Evolutionary conservation across 805 yeast genomes (phyloP), one percentile per base, ranked within the genome.

Genomic region (Candida maesae): DNA sequence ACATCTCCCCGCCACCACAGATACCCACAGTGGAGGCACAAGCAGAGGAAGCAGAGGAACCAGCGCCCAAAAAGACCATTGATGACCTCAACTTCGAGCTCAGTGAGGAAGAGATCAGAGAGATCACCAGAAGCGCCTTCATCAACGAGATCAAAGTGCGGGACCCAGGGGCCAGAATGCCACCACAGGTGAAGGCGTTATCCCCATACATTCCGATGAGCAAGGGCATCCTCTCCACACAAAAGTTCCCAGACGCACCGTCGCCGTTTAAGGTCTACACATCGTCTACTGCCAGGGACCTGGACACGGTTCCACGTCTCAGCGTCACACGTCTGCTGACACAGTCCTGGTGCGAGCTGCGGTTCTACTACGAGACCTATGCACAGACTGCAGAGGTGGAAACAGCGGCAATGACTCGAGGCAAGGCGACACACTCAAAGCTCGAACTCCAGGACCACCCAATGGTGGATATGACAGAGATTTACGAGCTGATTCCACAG

Each of bases 341-440:
- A 0, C 67, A 73, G 24, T 60, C 70, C 13, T 84, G 88, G 85
- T 84, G 93, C 64, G 91, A 84, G 58, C 60, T 84, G 34, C 63
- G 78, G 30, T 68, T 64, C 15, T 68, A 72, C 44, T 84, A 77
- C 54, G 67, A 70, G 18, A 54, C 78, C 0, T 83, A 74, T 49
- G 63, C 80, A 0, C 68, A 70, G 16, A 62, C 70, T 6, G 60
- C 58, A 2, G 51, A 51, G 2, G 56, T 50, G 24, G 59, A 59
- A 17, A 72, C 71, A 5, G 49, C 45, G 3, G 68, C 72, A 3
- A 70, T 81, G 67, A 41, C 42, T 3, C 47, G 62, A 11, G 91
- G 91, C 0, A 54, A 61, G 5, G 52, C 50, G 23, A 64, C 64
- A 5, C 90, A 84, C 58, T 54, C 56, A 21, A 50, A 50, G 24